phyloP scores from a whole-genome alignment of 2,329 filamentous ascomycete species.

The Xylaria arbuscula region DNA sequence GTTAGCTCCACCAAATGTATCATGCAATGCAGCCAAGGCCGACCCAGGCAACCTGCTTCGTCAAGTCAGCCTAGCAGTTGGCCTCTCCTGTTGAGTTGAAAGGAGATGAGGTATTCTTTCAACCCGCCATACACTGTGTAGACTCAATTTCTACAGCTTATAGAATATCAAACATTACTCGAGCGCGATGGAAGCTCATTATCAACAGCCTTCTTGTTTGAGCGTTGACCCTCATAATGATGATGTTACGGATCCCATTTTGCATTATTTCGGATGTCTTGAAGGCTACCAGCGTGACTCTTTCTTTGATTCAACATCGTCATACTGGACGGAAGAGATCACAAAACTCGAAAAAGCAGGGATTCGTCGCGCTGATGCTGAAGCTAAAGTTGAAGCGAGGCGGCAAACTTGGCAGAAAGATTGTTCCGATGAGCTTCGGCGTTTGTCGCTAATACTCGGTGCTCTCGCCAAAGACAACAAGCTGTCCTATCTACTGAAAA shows the following conservation, averaged over 20 bases:
- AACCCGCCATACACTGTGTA: too few species aligned
- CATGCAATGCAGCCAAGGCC: conserved; percentile 9
- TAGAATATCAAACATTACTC: background rate
- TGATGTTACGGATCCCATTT: conserved; percentile 21
- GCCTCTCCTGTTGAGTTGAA: background rate
- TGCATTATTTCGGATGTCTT: conserved; percentile 31
- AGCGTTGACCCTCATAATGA: conserved; percentile 22
- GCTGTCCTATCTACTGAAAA: conserved; percentile 4
- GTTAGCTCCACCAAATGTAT: background rate
- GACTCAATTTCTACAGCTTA: background rate
- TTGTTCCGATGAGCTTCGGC: conserved; percentile 12
- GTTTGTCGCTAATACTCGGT: conserved; percentile 16
- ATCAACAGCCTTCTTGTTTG: conserved; percentile 13
- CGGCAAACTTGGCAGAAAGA: background rate
- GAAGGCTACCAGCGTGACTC: conserved; percentile 17
- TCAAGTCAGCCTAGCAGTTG: background rate
- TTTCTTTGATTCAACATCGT: conserved; percentile 18
- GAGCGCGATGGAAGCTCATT: background rate
- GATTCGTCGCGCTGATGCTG: background rate
- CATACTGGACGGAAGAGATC: conserved; percentile 9
- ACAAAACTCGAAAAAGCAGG: background rate
- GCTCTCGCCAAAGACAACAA: conserved; percentile 12
- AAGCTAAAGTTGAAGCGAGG: background rate
- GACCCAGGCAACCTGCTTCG: background rate
- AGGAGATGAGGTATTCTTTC: background rate